Evolutionary conservation across 441 rosid species (phyloP).

Genomic region (Arabidopsis lyrata): DNA sequence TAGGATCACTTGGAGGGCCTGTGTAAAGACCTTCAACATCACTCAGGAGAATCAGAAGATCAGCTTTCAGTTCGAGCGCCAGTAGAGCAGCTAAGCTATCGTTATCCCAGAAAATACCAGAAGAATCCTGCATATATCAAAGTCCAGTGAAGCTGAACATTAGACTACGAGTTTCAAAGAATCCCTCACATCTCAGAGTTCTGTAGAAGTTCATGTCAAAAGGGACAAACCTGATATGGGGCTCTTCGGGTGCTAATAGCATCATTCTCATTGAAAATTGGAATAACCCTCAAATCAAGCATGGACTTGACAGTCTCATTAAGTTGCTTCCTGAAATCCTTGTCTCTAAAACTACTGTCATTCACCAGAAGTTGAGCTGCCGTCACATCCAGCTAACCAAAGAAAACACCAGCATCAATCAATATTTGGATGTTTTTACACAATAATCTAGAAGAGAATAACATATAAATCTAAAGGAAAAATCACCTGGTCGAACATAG

Average conservation of each 20-base stretch:
- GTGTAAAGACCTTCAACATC: constrained; percentile 98
- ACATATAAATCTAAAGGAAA: not conserved
- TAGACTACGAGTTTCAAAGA: constrained; percentile 12
- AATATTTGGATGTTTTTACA: constrained; percentile 10
- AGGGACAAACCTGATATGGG: constrained; percentile 82
- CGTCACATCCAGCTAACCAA: constrained; percentile 85
- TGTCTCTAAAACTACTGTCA: constrained; percentile 83
- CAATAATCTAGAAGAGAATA: constrained; percentile 15
- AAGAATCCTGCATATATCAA: constrained; percentile 75
- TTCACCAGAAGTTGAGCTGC: constrained; percentile 97
- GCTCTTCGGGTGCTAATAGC: constrained; percentile 98
- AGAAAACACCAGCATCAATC: constrained; percentile 32
- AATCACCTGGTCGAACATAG: constrained; percentile 83
- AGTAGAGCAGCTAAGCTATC: constrained; percentile 97
- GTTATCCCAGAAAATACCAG: constrained; percentile 99
- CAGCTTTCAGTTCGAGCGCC: constrained; percentile 93
- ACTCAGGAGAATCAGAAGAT: constrained; percentile 93
- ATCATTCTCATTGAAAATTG: constrained; percentile 97
- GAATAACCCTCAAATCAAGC: constrained; percentile 75
- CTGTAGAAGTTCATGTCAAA: not conserved
- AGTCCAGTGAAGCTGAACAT: constrained; percentile 35
- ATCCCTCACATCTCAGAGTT: constrained; percentile 1
- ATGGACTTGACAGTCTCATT: constrained; percentile 80
- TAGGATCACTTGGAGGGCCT: constrained; percentile 96
- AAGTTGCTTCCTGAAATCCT: constrained; percentile 87